These are phyloP conservation scores for Aphanomyces stellatus DNA, from an alignment of 352 stramenopile species.

Conservation along the genomic window DNA sequence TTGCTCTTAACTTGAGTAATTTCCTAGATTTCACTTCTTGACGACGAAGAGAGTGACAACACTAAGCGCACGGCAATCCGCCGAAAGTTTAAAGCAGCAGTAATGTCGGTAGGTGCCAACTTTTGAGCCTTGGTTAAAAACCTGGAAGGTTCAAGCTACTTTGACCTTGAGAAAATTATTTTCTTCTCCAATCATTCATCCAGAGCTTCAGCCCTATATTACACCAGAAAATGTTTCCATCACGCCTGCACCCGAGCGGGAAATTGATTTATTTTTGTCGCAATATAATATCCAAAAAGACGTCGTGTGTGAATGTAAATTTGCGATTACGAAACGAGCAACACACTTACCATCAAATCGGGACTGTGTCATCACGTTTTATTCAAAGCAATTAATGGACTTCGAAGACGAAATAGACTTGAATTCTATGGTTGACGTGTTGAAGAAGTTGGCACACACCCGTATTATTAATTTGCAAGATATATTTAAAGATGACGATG, in stretches of 20 bases:
- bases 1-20: not conserved
- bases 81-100: not conserved
- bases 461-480: slow-evolving; percentile 50
- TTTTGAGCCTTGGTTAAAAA: not conserved
- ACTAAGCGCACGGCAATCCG: not conserved
- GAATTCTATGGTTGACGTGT: slow-evolving; percentile 53
- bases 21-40: not conserved
- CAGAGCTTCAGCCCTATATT: not conserved
- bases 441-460: slow-evolving; percentile 49
- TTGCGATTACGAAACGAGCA: not conserved
- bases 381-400: slow-evolving; percentile 10
- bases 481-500: slow-evolving; percentile 23
- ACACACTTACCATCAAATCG: not conserved
- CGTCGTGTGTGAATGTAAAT: slow-evolving; percentile 2
- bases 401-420: slow-evolving; percentile 38
- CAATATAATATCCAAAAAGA: not conserved
- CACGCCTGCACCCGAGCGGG: not conserved
- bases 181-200: not conserved
- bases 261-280: not conserved
- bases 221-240: not conserved
- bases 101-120: not conserved
- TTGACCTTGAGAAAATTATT: not conserved
- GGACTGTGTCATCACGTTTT: slow-evolving; percentile 12
- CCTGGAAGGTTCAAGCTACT: not conserved
- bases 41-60: not conserved